phyloP scores from a whole-genome alignment of 371 early-diverging fungal species.

The Rhizopus stolonifer region DNA sequence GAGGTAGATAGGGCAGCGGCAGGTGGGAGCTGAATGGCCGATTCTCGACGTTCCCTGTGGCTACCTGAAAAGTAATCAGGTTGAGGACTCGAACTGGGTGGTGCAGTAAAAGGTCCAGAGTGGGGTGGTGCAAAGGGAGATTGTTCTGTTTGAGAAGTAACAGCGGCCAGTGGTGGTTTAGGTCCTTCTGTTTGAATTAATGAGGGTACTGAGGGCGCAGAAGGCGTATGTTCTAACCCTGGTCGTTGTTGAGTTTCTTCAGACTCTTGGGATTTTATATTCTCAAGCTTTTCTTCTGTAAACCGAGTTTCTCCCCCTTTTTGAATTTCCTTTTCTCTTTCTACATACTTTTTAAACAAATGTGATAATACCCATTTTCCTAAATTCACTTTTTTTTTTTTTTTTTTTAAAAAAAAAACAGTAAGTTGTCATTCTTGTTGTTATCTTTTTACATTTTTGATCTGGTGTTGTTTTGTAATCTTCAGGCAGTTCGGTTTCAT shows the following conservation, averaged over 20 bases:
- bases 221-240: neutral
- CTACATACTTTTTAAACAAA: constrained; percentile 61
- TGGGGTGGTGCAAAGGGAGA: constrained; percentile 20
- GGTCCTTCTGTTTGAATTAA: constrained; percentile 10
- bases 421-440: neutral
- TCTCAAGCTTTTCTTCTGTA: constrained; percentile 10
- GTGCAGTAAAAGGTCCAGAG: constrained; percentile 48
- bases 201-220: constrained; percentile 7
- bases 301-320: constrained; percentile 15
- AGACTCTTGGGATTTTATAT: constrained; percentile 12
- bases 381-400: constrained; percentile 80
- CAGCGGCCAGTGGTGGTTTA: constrained; percentile 24
- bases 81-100: constrained; percentile 30
- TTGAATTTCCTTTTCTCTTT: constrained; percentile 32
- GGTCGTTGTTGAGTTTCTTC: constrained; percentile 2
- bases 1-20: constrained; percentile 40
- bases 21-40: constrained; percentile 40
- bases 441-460: constrained; percentile 57
- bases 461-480: constrained; percentile 63
- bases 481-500: constrained; percentile 57
- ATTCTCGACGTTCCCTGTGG: constrained; percentile 32
- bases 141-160: constrained; percentile 23
- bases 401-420: too few species aligned
- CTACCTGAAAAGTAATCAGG: constrained; percentile 50
- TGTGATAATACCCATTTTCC: constrained; percentile 83